Percentiles rank a stretch among this genome's conserved stretches.
These are phyloP conservation scores for Phytophthora citrophthora DNA, from an alignment of 352 stramenopile genomes.

Conservation along the genomic window DNA sequence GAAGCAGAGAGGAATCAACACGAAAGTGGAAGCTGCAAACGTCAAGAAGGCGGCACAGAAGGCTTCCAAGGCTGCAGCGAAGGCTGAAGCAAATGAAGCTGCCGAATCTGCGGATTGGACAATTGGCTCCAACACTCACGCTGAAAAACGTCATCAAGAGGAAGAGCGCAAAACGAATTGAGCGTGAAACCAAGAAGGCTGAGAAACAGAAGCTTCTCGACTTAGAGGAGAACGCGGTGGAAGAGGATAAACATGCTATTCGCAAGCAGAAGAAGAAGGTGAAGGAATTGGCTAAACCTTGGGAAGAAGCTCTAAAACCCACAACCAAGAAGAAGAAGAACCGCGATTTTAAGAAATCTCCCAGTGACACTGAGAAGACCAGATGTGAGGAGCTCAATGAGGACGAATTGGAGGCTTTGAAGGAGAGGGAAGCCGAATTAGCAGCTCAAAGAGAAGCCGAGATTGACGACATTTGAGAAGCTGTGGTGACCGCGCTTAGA, in stretches of 20 bases:
- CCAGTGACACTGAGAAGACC: not conserved
- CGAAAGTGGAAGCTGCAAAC: constrained; percentile 78
- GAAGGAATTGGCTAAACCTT: constrained; percentile 68
- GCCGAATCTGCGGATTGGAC: constrained; percentile 63
- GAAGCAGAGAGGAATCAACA: constrained; percentile 66
- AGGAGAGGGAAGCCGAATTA: constrained; percentile 7
- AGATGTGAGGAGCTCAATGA: too few relatives aligned
- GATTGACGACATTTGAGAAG: constrained; percentile 58
- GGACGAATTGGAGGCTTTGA: too few relatives aligned
- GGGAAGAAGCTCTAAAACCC: constrained; percentile 73
- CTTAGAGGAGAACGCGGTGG: constrained; percentile 62
- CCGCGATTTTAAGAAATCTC: constrained; percentile 47
- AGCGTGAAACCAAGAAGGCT: constrained; percentile 71
- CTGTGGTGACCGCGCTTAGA: constrained; percentile 51
- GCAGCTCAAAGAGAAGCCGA: constrained; percentile 26
- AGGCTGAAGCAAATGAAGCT: constrained; percentile 48
- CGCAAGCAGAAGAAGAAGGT: constrained; percentile 73
- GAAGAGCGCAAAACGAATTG: constrained; percentile 65
- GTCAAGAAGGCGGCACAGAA: constrained; percentile 66
- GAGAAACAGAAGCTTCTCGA: constrained; percentile 75
- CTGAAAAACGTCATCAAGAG: constrained; percentile 49
- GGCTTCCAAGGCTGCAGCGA: constrained; percentile 61
- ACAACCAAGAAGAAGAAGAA: constrained; percentile 79
- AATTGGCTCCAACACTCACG: constrained; percentile 57
- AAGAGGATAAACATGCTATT: constrained; percentile 73